Conservation (phyloP, 148 eudicot species). For the Hydrangea macrophylla region DNA sequence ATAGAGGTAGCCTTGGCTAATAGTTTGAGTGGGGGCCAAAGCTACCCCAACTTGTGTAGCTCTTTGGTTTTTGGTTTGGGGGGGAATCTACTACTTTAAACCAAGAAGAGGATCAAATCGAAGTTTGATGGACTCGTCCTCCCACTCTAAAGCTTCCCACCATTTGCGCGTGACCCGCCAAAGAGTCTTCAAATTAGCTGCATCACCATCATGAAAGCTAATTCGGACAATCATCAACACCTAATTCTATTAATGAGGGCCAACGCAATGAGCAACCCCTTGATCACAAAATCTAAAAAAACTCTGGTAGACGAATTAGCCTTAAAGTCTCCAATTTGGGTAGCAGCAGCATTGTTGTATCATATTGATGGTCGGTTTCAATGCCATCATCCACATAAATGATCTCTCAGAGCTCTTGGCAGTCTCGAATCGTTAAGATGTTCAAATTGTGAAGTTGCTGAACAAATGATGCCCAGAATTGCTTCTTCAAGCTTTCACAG, state of each 20-base stretch:
- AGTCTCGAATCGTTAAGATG: neutral
- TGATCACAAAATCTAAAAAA: neutral
- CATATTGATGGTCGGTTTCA: no score
- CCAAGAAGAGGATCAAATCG: neutral
- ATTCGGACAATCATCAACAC: neutral
- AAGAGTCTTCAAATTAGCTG: neutral
- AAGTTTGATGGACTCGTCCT: neutral
- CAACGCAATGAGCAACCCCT: neutral
- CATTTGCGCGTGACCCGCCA: neutral
- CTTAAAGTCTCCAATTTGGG: neutral
- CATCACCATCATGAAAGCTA: neutral
- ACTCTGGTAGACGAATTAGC: neutral
- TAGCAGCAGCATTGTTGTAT: no score
- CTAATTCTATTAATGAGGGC: neutral
- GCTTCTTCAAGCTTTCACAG: neutral
- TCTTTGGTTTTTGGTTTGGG: no score
- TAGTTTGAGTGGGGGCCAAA: no score
- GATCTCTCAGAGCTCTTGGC: neutral
- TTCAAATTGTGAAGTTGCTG: neutral
- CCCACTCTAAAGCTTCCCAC: slow-evolving; percentile 12
- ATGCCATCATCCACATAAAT: neutral
- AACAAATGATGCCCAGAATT: neutral
- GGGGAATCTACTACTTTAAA: no score
- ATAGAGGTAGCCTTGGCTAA: no score
- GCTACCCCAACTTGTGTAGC: no score